A percentile compares a stretch with the other conserved stretches of the same genome.
These are phyloP conservation scores for Salix suchowensis DNA, from an alignment of 345 rosid genomes.

Conservation along the genomic window DNA sequence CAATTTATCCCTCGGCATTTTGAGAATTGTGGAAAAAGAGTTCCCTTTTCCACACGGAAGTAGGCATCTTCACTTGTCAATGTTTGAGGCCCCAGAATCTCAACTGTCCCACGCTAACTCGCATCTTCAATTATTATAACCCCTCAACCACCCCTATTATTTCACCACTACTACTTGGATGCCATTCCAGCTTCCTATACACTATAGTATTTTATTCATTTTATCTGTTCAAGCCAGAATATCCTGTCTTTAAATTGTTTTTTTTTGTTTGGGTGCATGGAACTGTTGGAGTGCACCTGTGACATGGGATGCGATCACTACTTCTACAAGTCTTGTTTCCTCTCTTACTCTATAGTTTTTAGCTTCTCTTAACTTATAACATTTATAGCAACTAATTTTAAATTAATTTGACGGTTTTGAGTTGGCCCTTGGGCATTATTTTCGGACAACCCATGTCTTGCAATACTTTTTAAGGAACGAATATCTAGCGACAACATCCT, in stretches of 20 bases:
- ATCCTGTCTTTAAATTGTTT: neutral
- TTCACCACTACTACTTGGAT: neutral
- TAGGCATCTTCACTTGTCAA: slow-evolving; percentile 39
- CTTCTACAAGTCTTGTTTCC: neutral
- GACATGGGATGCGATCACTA: slow-evolving; percentile 30
- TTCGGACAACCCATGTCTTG: neutral
- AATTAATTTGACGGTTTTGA: neutral
- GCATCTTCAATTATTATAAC: neutral
- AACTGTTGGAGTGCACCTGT: slow-evolving; percentile 11
- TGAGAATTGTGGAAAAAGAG: slow-evolving; percentile 19
- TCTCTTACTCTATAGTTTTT: neutral
- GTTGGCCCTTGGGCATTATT: neutral
- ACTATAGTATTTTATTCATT: neutral
- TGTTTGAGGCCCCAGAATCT: slow-evolving; percentile 47
- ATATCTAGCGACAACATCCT: neutral
- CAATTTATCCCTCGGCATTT: neutral
- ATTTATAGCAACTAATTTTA: neutral
- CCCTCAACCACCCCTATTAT: slow-evolving; percentile 12
- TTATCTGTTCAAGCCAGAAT: too few relatives aligned
- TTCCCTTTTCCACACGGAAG: slow-evolving; percentile 50
- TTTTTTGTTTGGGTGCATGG: neutral
- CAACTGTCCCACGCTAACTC: slow-evolving; percentile 48
- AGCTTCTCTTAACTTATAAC: neutral
- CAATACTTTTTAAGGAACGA: neutral
- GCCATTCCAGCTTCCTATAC: neutral